Conservation (phyloP, 2,329 filamentous ascomycete genomes). For the Akanthomyces muscarius region DNA sequence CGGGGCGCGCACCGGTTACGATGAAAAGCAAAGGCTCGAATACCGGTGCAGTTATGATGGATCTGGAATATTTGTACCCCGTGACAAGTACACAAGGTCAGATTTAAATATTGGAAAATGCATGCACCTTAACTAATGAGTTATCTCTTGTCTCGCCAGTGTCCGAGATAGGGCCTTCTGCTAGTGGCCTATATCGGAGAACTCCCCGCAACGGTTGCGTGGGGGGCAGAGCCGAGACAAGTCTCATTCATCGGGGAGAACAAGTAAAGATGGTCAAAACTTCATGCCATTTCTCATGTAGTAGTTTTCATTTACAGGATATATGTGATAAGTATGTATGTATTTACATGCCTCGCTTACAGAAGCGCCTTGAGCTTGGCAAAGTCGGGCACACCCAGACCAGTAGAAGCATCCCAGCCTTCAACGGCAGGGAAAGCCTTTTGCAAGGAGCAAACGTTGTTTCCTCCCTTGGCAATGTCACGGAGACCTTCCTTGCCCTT, state of each 20-base stretch:
- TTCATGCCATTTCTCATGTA: neutral
- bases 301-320: neutral
- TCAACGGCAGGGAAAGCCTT: slow-evolving; percentile 16
- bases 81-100: no score
- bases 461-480: slow-evolving; percentile 22
- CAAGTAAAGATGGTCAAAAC: neutral
- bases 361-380: slow-evolving; percentile 11
- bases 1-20: no score
- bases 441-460: slow-evolving; percentile 19
- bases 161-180: no score
- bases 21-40: no score
- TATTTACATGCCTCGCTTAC: neutral
- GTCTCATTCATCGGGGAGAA: neutral
- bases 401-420: slow-evolving; percentile 27
- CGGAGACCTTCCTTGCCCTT: slow-evolving; percentile 20
- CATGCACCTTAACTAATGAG: no score
- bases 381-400: slow-evolving; percentile 16
- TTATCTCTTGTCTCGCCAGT: no score
- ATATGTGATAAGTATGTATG: neutral
- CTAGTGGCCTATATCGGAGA: slow-evolving; percentile 7
- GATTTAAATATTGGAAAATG: no score
- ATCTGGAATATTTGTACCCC: no score
- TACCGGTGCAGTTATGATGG: no score
- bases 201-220: neutral
- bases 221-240: neutral